Evolutionary conservation across 768 basidiomycete genomes (phyloP), one percentile per base, ranked within the genome.

Genomic region (Rhizopogon vesiculosus): DNA sequence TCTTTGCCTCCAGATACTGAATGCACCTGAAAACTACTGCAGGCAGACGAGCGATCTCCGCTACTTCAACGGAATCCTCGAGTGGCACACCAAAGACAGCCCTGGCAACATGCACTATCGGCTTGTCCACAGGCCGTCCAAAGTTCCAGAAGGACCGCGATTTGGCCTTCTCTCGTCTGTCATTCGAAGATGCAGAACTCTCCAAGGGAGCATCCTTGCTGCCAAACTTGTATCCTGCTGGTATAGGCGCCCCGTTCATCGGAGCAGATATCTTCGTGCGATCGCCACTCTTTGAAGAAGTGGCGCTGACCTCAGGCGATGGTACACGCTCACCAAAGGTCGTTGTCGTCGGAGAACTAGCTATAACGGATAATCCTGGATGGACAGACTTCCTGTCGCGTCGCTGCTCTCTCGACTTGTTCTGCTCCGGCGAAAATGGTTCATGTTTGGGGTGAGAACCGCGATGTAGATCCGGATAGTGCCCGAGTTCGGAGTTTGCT

Each of bases 21-120:
- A 99, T 95, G 61, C 88, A 90, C 53, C 97, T 85, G 77, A 95
- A 99, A 35, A 97, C 87, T 62, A 98, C 89, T 7, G 96, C 92
- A 3, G 97, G 97, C 19, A 99, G 77, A 62, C 88, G 87, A 51
- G 88, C 94, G 54, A 98, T 91, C 65, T 91, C 83, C 16, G 91
- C 88, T 25, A 98, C 84, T 1, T 91, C 87, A 33, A 99, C 79
- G 1, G 93, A 87, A 56, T 98, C 94, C 56, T 90, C 84, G 42
- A 99, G 70, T 7, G 89, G 77, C 12, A 98, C 88, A 28, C 89
- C 93, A 67, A 98, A 98, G 28, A 99, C 92, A 1, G 87, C 86
- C 55, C 90, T 79, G 54, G 84, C 81, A 46, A 74, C 64, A 61
- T 73, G 77, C 3, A 73, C 66, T 38, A 65, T 66, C 10, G 63